Percentiles rank a stretch among this genome's conserved stretches.
Evolutionary conservation across 2,329 filamentous ascomycete genomes (phyloP).

Genomic region (Colletotrichum kahawae): DNA sequence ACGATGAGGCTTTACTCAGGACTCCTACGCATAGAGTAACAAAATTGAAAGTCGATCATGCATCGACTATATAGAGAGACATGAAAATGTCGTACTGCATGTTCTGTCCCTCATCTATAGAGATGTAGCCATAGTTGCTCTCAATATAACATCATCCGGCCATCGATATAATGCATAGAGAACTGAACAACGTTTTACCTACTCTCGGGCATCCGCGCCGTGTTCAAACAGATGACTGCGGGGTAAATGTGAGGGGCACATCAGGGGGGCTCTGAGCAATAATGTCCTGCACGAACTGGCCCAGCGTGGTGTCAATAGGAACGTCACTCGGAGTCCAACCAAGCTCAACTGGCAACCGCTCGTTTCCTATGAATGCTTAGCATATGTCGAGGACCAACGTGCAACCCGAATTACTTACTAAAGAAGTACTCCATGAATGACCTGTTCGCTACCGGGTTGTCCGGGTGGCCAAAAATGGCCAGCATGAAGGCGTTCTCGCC

Average conservation of each 20-base stretch:
- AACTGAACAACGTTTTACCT: not conserved
- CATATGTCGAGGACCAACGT: not conserved
- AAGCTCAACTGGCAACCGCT: not conserved
- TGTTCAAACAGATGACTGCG: not conserved
- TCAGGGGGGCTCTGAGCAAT: not conserved
- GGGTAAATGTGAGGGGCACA: not conserved
- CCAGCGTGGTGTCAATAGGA: not conserved
- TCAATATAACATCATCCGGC: not conserved
- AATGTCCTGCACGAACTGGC: not conserved
- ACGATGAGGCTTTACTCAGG: not conserved
- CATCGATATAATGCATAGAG: not conserved
- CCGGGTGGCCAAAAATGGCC: conserved; percentile 50
- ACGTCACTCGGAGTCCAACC: not conserved
- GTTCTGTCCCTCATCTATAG: not conserved
- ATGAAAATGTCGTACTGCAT: not conserved
- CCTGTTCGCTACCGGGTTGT: conserved; percentile 40
- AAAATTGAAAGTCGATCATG: not conserved
- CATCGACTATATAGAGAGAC: not conserved
- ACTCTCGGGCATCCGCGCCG: not conserved
- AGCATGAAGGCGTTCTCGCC: conserved; percentile 55
- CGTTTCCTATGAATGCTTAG: not conserved
- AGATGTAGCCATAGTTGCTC: not conserved
- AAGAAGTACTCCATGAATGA: conserved; percentile 50
- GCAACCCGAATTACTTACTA: conserved; percentile 29
- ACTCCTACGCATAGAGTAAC: not conserved